Percentiles rank a stretch among this genome's conserved stretches.
Evolutionary conservation across 768 basidiomycete genomes (phyloP).

Genomic region (Pleurotus eryngii): DNA sequence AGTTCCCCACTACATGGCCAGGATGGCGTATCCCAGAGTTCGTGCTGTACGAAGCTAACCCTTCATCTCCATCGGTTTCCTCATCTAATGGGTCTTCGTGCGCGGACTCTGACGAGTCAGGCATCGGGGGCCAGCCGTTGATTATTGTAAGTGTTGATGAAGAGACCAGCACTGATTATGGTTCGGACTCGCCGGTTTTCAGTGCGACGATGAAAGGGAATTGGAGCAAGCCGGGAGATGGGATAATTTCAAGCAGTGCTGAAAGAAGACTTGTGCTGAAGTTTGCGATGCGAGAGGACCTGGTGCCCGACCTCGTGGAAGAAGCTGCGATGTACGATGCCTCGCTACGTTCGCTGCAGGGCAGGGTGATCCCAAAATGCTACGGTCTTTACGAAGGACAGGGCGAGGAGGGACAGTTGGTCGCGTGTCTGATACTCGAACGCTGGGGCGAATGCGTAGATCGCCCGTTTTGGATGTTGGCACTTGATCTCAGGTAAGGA

Average conservation of each 20-base stretch:
- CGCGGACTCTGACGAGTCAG: constrained; percentile 7
- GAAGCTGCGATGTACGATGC: constrained; percentile 32
- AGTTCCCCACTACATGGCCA: constrained; percentile 32
- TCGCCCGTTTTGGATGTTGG: constrained; percentile 25
- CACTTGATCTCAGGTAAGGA: constrained; percentile 16
- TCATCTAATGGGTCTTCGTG: constrained; percentile 5
- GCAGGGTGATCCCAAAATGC: constrained; percentile 27
- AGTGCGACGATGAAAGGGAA: constrained; percentile 14
- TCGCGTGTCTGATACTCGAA: constrained; percentile 36
- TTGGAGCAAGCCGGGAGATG: neutral
- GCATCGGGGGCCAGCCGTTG: neutral
- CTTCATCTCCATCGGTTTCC: neutral
- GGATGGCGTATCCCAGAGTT: constrained; percentile 33
- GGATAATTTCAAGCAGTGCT: neutral
- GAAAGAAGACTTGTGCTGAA: constrained; percentile 26
- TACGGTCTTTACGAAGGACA: constrained; percentile 33
- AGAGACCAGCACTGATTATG: constrained; percentile 27
- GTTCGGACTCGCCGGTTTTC: constrained; percentile 36
- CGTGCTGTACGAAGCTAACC: constrained; percentile 13
- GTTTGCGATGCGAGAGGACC: constrained; percentile 36
- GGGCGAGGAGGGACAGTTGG: constrained; percentile 26
- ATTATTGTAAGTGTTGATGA: constrained; percentile 29
- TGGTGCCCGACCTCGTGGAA: constrained; percentile 29
- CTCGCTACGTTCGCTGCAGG: constrained; percentile 28
- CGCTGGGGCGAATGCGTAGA: constrained; percentile 33